Evolutionary conservation across 108 stramenopile genomes (phyloP), one percentile per base, ranked within the genome.

Genomic region (Aurantiochytrium sp.): DNA sequence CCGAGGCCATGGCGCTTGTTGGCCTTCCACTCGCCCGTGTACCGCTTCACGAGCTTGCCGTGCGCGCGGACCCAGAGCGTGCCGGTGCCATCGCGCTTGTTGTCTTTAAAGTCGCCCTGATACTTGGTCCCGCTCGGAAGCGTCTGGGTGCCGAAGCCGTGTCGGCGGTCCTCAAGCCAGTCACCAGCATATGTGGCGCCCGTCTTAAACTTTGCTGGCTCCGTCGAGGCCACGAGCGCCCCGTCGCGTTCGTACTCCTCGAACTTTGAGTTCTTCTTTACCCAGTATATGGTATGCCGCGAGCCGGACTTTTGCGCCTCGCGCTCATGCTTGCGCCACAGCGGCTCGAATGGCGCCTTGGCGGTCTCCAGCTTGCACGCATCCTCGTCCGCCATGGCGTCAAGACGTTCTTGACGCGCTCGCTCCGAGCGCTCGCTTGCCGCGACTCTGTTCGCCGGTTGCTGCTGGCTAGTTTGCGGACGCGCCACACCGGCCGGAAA

Each of bases 81-180:
- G 15, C 96, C 96, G 52, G 91, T 91, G 27, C 96, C 96, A 50
- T 95, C 93, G 4, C 93, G 93, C 73, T 92, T 94, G 89, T 94
- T 94, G 73, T 94, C 93, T 21, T 54, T 41, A 54, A 93, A 95
- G 50, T 91, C 89, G 17, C 95, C 95, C 54, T 94, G 91, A 85
- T 94, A 96, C 6, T 92, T 89, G 39, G 93, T 95, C 3, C 96
- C 96, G 73, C 94, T 93, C 45, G 96, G 95, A 87, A 95, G 95
- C 21, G 87, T 90, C 10, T 94, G 94, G 19, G 89, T 88, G 36
- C 97, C 97, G 34, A 94, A 90, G 6, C 97, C 97, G 85, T 97
- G 96, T 94, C 96, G 95, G 6, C 93, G 88, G 90, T 96, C 95
- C 48, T 94, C 89, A 22, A 93, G 92, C 95, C 95, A 97, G 39